Base-by-base conservation (phyloP, 2,329 filamentous ascomycete species). In the Colletotrichum agaves region DNA sequence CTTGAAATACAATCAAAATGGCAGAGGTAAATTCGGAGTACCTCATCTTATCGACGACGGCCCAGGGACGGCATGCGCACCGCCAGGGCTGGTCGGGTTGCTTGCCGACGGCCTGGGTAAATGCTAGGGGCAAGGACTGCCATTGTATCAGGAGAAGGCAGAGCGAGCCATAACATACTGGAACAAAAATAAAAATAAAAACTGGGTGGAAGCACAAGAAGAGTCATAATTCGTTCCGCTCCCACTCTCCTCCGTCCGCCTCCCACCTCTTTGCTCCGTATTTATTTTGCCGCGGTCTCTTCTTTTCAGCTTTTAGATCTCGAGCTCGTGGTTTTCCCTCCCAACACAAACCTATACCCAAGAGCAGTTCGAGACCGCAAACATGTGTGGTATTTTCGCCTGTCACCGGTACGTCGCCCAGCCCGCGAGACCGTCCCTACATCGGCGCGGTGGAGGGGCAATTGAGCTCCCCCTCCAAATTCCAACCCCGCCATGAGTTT, bases 361-460 rank as follows among this genome's bases (percentile, higher is more conserved):
- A 44, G 52, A 58, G 53, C 69, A 71, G 63, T 47, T 47, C 57
- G 53, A 74, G 47, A 71, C 76, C 75, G 79, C 77, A 85, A 91
- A 80, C 75, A 97, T 97, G 94, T 97, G 94, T 91, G 94, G 94
- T 82, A 97, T 98, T 78, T 98, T 98, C 82, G 94, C 93, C 76
- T 98, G 94, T 83, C 93, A 98, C 83, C 86, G 88, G 94, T 97
- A 83, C 79, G 90, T 86, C 46, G 37, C 41, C 50, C 67, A 67
- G 23, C 35, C 37, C 41, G 47, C 47, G 41, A 63, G 37, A 59
- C 43, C 19, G 49, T 67, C 62, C 66, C 71, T 71, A 65, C 59
- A 57, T 63, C 46, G 60, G 65, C 52, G 39, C 21, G 57, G 74
- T 80, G 76, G 80, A 79, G 78, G 78, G 78, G 78, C 74, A 78